phyloP scores from a whole-genome alignment of 1,284 basidiomycete genomes.

The Acaromyces ingoldii region DNA sequence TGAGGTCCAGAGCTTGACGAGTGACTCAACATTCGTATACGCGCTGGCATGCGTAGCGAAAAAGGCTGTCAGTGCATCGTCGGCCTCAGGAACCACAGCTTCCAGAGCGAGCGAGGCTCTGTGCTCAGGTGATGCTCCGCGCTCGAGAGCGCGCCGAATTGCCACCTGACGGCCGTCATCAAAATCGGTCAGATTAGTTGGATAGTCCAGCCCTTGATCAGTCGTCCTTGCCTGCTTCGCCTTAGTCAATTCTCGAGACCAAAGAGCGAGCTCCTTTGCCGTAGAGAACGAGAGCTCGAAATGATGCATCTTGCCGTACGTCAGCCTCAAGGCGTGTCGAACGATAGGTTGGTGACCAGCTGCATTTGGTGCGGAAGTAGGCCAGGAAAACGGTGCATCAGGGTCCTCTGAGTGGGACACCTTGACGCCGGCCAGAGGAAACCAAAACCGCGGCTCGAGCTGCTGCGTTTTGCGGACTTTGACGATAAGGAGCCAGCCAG shows the following conservation, averaged over 20 bases:
- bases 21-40: constrained; percentile 25
- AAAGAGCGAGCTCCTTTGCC: constrained; percentile 36
- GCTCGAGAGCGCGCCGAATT: constrained; percentile 34
- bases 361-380: not conserved
- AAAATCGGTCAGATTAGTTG: constrained; percentile 32
- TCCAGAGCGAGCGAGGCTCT: not conserved
- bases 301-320: constrained; percentile 39
- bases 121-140: constrained; percentile 10
- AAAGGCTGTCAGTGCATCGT: not conserved
- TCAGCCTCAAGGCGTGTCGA: constrained; percentile 36
- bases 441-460: constrained; percentile 46
- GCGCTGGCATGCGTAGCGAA: constrained; percentile 10
- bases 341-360: not conserved
- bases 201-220: no score
- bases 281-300: constrained; percentile 47
- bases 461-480: constrained; percentile 44
- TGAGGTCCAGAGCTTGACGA: constrained; percentile 29
- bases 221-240: no score
- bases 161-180: constrained; percentile 20
- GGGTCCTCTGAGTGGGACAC: not conserved
- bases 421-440: constrained; percentile 33
- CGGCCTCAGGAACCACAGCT: not conserved
- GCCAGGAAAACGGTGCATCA: not conserved
- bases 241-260: no score
- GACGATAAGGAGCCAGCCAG: constrained; percentile 39